Evolutionary conservation across 176 grass and related monocot genomes (phyloP), one percentile per base, ranked within the genome.

Genomic region (Secale cereale): DNA sequence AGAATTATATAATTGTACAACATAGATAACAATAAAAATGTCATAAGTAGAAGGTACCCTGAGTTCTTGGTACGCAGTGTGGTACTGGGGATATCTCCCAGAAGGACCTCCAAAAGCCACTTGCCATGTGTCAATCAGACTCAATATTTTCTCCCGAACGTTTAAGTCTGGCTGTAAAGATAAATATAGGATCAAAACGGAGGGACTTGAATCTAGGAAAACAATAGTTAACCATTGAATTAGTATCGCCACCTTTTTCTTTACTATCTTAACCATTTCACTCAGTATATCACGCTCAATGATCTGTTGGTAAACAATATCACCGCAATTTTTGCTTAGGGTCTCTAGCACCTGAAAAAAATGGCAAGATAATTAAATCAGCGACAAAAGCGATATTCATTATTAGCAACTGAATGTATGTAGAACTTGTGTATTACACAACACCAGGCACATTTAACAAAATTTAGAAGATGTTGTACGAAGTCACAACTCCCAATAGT

Each of bases 231-330:
- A 69, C 5, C 10, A 78, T 4, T 37, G 13, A 77, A 86, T 41
- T 66, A 57, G 36, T 73, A 41, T 59, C 31, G 12, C 84, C 86
- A 91, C 97, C 92, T 99, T 99, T 94, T 97, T 99, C 97, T 97
- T 99, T 79, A 99, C 94, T 80, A 99, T 96, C 85, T 97, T 99
- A 54, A 97, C 94, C 97, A 99, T 97, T 91, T 99, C 97, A 88
- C 90, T 94, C 84, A 99, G 90, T 60, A 99, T 99, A 80, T 99
- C 97, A 16, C 97, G 97, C 39, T 99, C 97, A 82, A 88, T 85
- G 29, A 99, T 99, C 79, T 91, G 97, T 78, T 92, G 97, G 82
- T 94, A 85, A 87, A 99, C 91, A 80, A 74, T 62, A 36, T 99
- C 91, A 29, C 97, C 97, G 57, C 97, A 99, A 79, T 99, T 99